Percentiles rank a stretch among this genome's conserved stretches.
Evolutionary conservation across 176 grass and related monocot genomes (phyloP).

Genomic region (Oryza officinalis): DNA sequence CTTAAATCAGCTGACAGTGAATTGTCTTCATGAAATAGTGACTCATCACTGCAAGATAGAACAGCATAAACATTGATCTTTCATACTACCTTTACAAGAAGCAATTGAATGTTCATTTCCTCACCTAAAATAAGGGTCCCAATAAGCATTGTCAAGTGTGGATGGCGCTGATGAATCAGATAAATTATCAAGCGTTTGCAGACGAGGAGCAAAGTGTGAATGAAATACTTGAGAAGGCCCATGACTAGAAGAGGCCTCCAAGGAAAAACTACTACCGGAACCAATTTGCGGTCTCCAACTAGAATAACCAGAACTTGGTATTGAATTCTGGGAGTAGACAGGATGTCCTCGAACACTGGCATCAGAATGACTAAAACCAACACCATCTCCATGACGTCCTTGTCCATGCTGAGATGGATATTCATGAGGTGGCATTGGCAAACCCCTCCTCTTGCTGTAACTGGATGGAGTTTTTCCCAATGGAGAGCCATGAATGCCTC

Average conservation of each 20-base stretch:
- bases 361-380: conserved; percentile 62
- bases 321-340: conserved; percentile 53
- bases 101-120: conserved; percentile 24
- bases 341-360: conserved; percentile 43
- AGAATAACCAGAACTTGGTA: conserved; percentile 64
- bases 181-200: conserved; percentile 31
- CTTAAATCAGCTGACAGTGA: conserved; percentile 66
- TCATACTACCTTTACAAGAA: conserved; percentile 25
- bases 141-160: conserved; percentile 70
- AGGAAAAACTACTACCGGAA: conserved; percentile 47
- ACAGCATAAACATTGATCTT: conserved; percentile 17
- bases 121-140: conserved; percentile 98
- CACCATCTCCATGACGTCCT: conserved; percentile 56
- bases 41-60: conserved; percentile 74
- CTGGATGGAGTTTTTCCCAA: conserved; percentile 67
- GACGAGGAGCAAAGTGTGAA: conserved; percentile 33
- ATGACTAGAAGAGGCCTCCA: conserved; percentile 46
- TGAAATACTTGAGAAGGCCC: conserved; percentile 40
- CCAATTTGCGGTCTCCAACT: conserved; percentile 71
- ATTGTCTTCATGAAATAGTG: conserved; percentile 86
- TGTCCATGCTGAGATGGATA: conserved; percentile 63
- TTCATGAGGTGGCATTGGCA: conserved; percentile 67
- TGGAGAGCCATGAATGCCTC: conserved; percentile 62
- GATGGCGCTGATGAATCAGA: conserved; percentile 65
- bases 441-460: conserved; percentile 63